A percentile compares a stretch with the other conserved stretches of the same genome.
phyloP scores from a whole-genome alignment of 257 asterid genomes.

The Solanum bukasovii region DNA sequence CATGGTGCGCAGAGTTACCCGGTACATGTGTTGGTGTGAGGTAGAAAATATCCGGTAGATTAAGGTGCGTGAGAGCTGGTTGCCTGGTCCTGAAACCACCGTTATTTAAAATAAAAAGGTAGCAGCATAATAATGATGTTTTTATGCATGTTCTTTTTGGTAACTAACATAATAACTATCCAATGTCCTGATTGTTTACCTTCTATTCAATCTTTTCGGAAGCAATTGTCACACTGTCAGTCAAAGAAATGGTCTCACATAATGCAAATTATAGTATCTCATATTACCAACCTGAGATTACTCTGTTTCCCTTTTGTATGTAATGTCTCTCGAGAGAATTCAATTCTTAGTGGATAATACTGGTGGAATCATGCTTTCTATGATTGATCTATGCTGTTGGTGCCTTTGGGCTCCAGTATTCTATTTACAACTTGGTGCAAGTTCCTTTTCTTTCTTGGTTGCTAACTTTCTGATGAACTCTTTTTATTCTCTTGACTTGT shows the following conservation, averaged over 20 bases:
- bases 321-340: background rate
- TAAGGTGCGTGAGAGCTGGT: background rate
- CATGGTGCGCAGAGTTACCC: background rate
- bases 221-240: background rate
- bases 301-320: background rate
- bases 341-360: background rate
- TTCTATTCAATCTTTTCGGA: background rate
- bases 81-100: background rate
- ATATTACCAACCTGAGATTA: background rate
- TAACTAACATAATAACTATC: background rate
- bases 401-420: background rate
- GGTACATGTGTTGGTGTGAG: background rate
- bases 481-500: slow-evolving; percentile 12
- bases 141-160: background rate
- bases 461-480: background rate
- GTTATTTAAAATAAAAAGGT: background rate
- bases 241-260: background rate
- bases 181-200: background rate
- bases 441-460: background rate
- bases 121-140: background rate
- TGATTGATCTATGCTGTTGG: background rate
- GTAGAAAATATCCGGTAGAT: background rate
- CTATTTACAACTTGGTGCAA: background rate
- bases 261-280: background rate
- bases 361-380: background rate